These are phyloP conservation scores for Globisporangium orthogonon DNA, from an alignment of 352 stramenopile species.

Conservation along the genomic window DNA sequence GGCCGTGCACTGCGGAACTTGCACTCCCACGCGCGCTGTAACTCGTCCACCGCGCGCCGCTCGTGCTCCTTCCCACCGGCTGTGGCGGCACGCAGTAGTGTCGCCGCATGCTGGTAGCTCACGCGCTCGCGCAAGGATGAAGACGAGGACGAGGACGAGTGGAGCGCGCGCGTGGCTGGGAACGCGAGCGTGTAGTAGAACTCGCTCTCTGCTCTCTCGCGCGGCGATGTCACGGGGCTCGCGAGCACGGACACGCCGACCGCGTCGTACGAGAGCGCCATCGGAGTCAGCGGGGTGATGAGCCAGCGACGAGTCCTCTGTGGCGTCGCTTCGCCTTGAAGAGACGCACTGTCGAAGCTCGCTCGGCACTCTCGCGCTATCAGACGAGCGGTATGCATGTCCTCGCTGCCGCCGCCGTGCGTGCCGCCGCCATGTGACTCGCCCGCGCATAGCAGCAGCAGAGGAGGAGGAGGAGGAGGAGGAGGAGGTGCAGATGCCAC, in stretches of 20 bases:
- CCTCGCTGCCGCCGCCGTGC: slow-evolving; percentile 20
- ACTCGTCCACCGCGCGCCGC: slow-evolving; percentile 34
- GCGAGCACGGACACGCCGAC: slow-evolving; percentile 28
- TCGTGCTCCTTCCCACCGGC: slow-evolving; percentile 36
- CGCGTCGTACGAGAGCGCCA: slow-evolving; percentile 31
- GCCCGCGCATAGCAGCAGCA: slow-evolving; percentile 4
- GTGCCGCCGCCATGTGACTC: slow-evolving; percentile 26
- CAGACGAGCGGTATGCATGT: slow-evolving; percentile 29
- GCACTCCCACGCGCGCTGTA: slow-evolving; percentile 42
- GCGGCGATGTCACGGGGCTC: slow-evolving; percentile 42
- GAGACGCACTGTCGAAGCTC: too few species aligned
- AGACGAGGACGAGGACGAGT: not conserved
- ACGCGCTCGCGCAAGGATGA: slow-evolving; percentile 21
- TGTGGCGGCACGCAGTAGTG: slow-evolving; percentile 46
- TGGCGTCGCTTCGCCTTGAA: too few species aligned
- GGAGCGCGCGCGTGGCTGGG: slow-evolving; percentile 23
- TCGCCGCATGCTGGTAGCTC: slow-evolving; percentile 36
- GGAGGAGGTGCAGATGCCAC: slow-evolving; percentile 4
- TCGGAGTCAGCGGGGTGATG: not conserved
- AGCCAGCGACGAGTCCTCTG: too few species aligned
- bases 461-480: not conserved
- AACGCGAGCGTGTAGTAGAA: slow-evolving; percentile 81
- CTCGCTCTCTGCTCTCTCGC: slow-evolving; percentile 18
- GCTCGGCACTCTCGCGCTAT: not conserved
- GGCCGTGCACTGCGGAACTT: slow-evolving; percentile 63